Conservation (phyloP, 2,329 filamentous ascomycete genomes). For the Fusarium liriodendri region DNA sequence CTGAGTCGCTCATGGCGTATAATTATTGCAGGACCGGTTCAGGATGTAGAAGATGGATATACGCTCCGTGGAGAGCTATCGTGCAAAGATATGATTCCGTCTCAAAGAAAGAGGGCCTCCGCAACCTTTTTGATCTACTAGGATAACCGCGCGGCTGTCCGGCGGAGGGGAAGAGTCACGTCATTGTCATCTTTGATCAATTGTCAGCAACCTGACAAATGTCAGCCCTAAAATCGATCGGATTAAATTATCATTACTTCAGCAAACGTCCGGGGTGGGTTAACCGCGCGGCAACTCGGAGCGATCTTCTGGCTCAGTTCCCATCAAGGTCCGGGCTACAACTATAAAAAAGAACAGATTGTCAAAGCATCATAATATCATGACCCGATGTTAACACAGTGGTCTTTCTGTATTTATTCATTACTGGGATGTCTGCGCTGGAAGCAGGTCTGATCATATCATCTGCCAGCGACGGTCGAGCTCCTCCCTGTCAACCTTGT, state of each 20-base stretch:
- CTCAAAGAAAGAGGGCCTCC: neutral
- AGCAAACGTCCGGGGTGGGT: neutral
- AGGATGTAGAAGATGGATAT: neutral
- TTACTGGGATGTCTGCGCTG: too few relatives aligned
- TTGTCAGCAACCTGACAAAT: slow-evolving; percentile 7
- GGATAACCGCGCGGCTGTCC: neutral
- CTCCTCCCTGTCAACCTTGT: neutral
- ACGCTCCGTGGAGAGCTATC: neutral
- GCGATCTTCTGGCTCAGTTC: neutral
- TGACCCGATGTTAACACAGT: too few relatives aligned
- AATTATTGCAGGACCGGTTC: neutral
- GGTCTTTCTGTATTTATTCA: too few relatives aligned
- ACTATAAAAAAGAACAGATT: too few relatives aligned
- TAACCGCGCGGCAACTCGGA: slow-evolving; percentile 1
- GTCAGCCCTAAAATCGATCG: neutral
- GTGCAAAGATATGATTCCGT: neutral
- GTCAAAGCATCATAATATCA: too few relatives aligned
- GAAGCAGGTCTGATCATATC: too few relatives aligned
- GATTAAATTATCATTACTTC: slow-evolving; percentile 5
- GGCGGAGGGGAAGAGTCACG: neutral
- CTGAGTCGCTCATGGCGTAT: slow-evolving; percentile 6
- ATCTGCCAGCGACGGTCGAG: too few relatives aligned
- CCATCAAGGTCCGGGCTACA: too few relatives aligned
- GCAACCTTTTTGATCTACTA: neutral
- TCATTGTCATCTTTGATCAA: neutral